Evolutionary conservation across 2,329 filamentous ascomycete species (phyloP), one percentile per base, ranked within the genome.

Genomic region (Scedosporium aurantiacum): DNA sequence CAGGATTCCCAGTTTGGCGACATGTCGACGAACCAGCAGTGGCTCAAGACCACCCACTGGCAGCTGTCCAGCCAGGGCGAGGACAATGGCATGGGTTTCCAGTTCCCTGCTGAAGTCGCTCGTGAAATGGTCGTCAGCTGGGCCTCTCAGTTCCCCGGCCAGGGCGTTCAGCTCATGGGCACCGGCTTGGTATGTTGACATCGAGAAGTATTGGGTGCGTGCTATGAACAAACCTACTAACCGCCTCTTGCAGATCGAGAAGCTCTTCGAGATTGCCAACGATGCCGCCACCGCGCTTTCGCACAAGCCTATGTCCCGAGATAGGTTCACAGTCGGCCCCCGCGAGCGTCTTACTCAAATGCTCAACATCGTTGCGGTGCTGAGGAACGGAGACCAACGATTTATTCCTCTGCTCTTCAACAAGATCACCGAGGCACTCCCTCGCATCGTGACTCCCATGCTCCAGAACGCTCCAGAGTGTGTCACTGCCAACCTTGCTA

Each of bases 331-430:
- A 23, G 72, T 82, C 43, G 85, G 86, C 0, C 89, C 90, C 2
- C 85, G 85, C 41, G 88, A 93, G 67, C 86, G 90, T 68, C 82
- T 95, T 4, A 84, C 84, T 63, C 82, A 88, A 63, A 80, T 92
- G 32, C 75, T 89, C 47, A 83, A 82, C 63, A 79, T 91, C 7
- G 78, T 91, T 2, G 85, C 86, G 1, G 78, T 84, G 7, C 79
- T 94, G 18, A 88, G 89, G n/a, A 86, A 84, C 62, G 89, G 89
- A 5, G 82, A 92, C 62, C 82, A 87, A 64, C 86, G 88, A 59
- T 94, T 91, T 70, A 77, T 93, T 14, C 90, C 90, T 2, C 79
- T 95, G 0, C 79, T 96, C 1, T 74, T 94, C 61, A 82, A 82
- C 70, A 94, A 93, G 74, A 82, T 93, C 45, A 81, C 86, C 63